Conservation (phyloP, 768 basidiomycete species). For the Auriculariales sp. region DNA sequence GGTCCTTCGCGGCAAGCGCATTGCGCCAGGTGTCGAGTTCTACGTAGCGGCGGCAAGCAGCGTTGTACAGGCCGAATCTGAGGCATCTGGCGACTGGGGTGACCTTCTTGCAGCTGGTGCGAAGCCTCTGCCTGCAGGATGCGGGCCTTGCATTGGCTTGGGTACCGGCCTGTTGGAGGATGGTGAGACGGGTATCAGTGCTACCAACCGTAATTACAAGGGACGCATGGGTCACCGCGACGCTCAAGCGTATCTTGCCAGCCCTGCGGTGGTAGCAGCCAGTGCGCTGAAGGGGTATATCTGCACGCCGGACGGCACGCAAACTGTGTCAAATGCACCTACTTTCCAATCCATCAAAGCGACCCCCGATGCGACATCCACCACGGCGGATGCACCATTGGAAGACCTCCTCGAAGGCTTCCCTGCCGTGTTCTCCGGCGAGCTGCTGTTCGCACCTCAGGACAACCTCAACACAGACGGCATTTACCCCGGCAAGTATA, state of each 20-base stretch:
- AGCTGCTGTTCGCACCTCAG: slow-evolving; percentile 84
- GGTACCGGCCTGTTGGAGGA: slow-evolving; percentile 88
- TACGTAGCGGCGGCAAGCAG: slow-evolving; percentile 95
- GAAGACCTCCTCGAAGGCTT: slow-evolving; percentile 73
- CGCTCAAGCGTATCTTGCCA: slow-evolving; percentile 89
- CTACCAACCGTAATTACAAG: slow-evolving; percentile 98
- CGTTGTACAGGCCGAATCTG: slow-evolving; percentile 80
- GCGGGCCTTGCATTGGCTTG: slow-evolving; percentile 95
- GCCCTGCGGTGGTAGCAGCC: slow-evolving; percentile 93
- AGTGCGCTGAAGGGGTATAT: slow-evolving; percentile 90
- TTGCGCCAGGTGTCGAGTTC: slow-evolving; percentile 86
- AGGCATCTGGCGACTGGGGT: slow-evolving; percentile 78
- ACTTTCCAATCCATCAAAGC: slow-evolving; percentile 7
- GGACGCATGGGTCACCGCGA: slow-evolving; percentile 96
- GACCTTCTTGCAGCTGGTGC: slow-evolving; percentile 78
- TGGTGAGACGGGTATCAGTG: slow-evolving; percentile 91
- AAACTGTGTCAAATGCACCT: neutral
- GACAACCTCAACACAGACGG: slow-evolving; percentile 98
- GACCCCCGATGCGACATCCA: slow-evolving; percentile 13
- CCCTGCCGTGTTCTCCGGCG: slow-evolving; percentile 69
- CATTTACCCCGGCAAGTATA: slow-evolving; percentile 98
- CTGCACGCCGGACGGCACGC: slow-evolving; percentile 47
- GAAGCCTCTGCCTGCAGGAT: slow-evolving; percentile 85
- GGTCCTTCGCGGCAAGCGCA: slow-evolving; percentile 68
- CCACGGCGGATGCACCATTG: slow-evolving; percentile 17